phyloP scores from a whole-genome alignment of 1,284 basidiomycete genomes.

The Chalciporus sp. region DNA sequence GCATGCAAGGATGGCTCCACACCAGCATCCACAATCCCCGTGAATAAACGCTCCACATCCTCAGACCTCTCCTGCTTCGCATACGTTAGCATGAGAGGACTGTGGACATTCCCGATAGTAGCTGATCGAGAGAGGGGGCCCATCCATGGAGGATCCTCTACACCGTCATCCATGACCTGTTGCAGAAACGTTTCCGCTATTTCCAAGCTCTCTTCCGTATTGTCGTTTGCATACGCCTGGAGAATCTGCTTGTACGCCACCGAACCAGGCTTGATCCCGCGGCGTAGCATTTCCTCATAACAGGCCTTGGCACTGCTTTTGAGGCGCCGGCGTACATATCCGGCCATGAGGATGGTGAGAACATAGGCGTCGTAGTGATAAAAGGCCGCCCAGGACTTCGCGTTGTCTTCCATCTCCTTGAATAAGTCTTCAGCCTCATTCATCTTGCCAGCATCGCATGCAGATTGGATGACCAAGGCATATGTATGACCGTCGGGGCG shows the following conservation, averaged over 20 bases:
- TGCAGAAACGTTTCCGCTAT: slow-evolving; percentile 67
- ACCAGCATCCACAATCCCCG: slow-evolving; percentile 57
- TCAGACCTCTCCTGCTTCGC: slow-evolving; percentile 48
- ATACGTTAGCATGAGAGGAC: slow-evolving; percentile 66
- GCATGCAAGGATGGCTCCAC: slow-evolving; percentile 61
- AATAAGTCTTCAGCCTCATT: slow-evolving; percentile 70
- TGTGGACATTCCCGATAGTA: slow-evolving; percentile 58
- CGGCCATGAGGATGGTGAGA: slow-evolving; percentile 86
- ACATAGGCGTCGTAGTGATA: slow-evolving; percentile 59
- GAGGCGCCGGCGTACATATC: slow-evolving; percentile 66
- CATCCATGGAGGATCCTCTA: slow-evolving; percentile 42
- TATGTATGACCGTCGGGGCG: slow-evolving; percentile 72
- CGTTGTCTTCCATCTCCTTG: slow-evolving; percentile 59
- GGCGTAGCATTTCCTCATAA: slow-evolving; percentile 74
- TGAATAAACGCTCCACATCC: slow-evolving; percentile 61
- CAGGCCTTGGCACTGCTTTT: slow-evolving; percentile 63
- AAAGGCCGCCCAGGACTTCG: slow-evolving; percentile 38
- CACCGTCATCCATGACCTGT: slow-evolving; percentile 43
- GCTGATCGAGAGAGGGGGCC: slow-evolving; percentile 41
- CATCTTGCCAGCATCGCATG: slow-evolving; percentile 77
- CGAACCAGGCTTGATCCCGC: slow-evolving; percentile 70
- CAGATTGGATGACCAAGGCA: slow-evolving; percentile 80
- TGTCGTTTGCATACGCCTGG: slow-evolving; percentile 56
- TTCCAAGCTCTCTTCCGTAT: slow-evolving; percentile 48
- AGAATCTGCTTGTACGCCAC: slow-evolving; percentile 78